Evolutionary conservation across 306 rosid genomes (phyloP), one percentile per base, ranked within the genome.

Genomic region (Quercus ilex): DNA sequence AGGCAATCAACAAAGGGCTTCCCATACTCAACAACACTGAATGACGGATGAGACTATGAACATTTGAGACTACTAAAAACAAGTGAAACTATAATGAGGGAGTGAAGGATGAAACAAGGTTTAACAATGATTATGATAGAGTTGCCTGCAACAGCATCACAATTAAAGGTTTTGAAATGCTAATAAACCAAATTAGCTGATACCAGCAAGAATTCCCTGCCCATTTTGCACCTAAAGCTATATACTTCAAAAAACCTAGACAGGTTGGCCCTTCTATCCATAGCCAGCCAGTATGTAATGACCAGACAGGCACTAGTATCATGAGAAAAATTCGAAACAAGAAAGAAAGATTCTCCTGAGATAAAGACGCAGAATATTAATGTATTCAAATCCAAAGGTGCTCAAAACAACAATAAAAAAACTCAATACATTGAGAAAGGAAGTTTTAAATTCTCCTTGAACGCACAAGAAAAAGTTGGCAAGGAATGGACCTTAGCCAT

Each of bases 1-100:
- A 55, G 33, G 6, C 41, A 60, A 73, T 75, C 25, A 89, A 81
- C 73, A 76, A 81, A 56, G 65, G 73, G 18, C 53, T 35, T 51
- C 67, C 21, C 25, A 60, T 14, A 69, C 73, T 80, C 75, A 64
- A 65, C 69, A 73, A 74, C 76, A 72, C 83, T 31, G 33, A 77
- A 78, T 74, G 63, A 52, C 49, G 5, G 52, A 79, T 71, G 52
- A 78, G 63, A 73, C 67, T 69, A 75, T 18, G 18, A 58, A 68
- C 62, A 55, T 21, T 18, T 19, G 43, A 35, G 51, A 31, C 11
- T 7, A 33, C 25, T 5, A 3, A 63, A 28, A 38, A 38, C 11
- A 38, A 38, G 43, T 38, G 43, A 38, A 38, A 38, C 46, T 38
- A 38, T 38, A 38, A 38, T 7, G 46, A 38, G 46, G 46, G 46